Percentiles rank a stretch among this genome's conserved stretches.
Conservation (phyloP, 305 asterid genomes). For the Solanum hybrid region DNA sequence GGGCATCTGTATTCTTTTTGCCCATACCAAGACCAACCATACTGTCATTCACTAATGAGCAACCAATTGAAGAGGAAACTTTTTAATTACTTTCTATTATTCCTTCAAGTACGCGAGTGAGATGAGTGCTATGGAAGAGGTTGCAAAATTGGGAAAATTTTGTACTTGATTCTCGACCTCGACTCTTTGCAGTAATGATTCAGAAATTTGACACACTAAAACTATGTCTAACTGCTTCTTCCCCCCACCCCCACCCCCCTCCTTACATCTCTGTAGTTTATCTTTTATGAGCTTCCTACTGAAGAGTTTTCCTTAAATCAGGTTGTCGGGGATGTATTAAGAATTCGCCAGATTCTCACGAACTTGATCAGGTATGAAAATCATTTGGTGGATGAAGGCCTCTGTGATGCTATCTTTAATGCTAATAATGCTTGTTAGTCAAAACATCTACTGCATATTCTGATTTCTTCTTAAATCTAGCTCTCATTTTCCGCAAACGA, state of each 20-base stretch:
- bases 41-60: background rate
- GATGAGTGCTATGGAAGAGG: background rate
- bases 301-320: conserved; percentile 14
- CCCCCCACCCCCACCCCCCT: too few relatives aligned
- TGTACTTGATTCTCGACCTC: background rate
- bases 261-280: background rate
- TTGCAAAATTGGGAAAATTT: background rate
- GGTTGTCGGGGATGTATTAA: conserved; percentile 80
- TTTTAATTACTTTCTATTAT: background rate
- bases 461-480: background rate
- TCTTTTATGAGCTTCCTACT: background rate
- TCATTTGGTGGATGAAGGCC: background rate
- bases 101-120: background rate
- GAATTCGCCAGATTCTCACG: conserved; percentile 92
- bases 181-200: background rate
- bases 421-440: background rate
- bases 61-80: background rate
- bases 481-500: background rate
- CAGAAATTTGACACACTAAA: background rate
- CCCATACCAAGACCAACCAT: background rate
- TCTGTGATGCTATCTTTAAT: background rate
- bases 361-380: conserved; percentile 68
- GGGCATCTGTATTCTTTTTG: background rate
- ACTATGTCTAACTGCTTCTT: background rate
- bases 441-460: background rate